Evolutionary conservation across 129 eudicot species (phyloP), one percentile per base, ranked within the genome.

Genomic region (Flaveria bidentis): DNA sequence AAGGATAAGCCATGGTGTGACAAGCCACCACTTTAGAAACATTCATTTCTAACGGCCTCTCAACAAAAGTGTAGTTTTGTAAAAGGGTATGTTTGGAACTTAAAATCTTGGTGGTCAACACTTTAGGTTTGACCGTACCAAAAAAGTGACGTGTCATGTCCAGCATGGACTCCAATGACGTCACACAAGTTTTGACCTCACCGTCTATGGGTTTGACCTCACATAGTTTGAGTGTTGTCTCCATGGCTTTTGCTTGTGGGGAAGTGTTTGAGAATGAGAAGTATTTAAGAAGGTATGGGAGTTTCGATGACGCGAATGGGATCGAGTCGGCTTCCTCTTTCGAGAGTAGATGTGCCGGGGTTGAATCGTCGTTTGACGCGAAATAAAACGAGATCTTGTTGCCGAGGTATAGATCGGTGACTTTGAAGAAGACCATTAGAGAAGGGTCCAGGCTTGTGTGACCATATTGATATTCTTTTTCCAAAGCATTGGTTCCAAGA

Each of bases 1-100:
- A 91, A 18, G 97, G 97, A 55, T 91, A 91, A 78, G 93, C 89
- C 88, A 88, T 63, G 9, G 86, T 75, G 42, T 91, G 97, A 69
- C 97, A 91, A 6, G 83, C 88, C 9, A 88, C 76, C 78, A 83
- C 73, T 56, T 63, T 83, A 22, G 73, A 82, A 8, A 84, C 81
- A n/a, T 12, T n/a, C 7, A 86, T 60, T 36, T 78, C 87, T 62
- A 9, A 30, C 2, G 93, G 92, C 51, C 17, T 69, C 36, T 80
- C 82, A 5, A 70, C 14, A 10, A 90, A 62, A 3, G 87, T 90
- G 72, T 85, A 90, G 57, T 80, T 76, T 73, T 87, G 92, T 17
- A 84, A 68, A 33, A 64, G 64, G 69, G 64, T 36, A 33, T 69
- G 49, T 18, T 45, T 77, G 2, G 81, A 61, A 23, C 75, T 72